Evolutionary conservation across 192 early-diverging fungal genomes (phyloP).

Genomic region (Umbelopsis sp.): DNA sequence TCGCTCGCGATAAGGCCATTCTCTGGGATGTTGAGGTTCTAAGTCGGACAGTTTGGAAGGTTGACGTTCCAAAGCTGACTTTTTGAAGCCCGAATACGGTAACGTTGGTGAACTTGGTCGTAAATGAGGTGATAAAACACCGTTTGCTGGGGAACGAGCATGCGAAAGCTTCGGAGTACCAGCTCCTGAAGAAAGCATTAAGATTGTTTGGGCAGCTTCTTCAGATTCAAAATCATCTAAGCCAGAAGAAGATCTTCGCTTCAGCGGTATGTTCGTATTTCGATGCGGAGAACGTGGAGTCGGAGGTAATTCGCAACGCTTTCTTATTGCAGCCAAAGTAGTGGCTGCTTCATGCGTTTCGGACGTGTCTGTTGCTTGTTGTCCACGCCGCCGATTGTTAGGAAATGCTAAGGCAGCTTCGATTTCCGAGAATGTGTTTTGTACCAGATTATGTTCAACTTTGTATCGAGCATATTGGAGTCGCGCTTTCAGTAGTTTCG

Average conservation of each 20-base stretch:
- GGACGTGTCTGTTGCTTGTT: neutral
- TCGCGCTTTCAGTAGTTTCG: constrained; percentile 4
- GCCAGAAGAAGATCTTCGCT: neutral
- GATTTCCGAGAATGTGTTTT: constrained; percentile 20
- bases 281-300: constrained; percentile 10
- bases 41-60: constrained; percentile 7
- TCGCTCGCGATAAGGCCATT: constrained; percentile 7
- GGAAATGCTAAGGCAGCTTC: constrained; percentile 13
- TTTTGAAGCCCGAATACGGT: neutral
- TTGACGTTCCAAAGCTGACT: neutral
- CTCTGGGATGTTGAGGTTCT: neutral
- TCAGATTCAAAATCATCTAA: constrained; percentile 16
- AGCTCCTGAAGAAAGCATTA: constrained; percentile 14
- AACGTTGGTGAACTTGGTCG: constrained; percentile 2
- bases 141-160: constrained; percentile 3
- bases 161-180: constrained; percentile 12
- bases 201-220: constrained; percentile 11
- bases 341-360: constrained; percentile 2
- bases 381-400: neutral
- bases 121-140: neutral
- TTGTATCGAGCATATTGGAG: constrained; percentile 14
- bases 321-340: constrained; percentile 7
- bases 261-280: constrained; percentile 7
- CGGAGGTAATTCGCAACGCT: constrained; percentile 9
- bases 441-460: constrained; percentile 3